phyloP scores from a whole-genome alignment of 768 basidiomycete species.

The Zangia roseola region DNA sequence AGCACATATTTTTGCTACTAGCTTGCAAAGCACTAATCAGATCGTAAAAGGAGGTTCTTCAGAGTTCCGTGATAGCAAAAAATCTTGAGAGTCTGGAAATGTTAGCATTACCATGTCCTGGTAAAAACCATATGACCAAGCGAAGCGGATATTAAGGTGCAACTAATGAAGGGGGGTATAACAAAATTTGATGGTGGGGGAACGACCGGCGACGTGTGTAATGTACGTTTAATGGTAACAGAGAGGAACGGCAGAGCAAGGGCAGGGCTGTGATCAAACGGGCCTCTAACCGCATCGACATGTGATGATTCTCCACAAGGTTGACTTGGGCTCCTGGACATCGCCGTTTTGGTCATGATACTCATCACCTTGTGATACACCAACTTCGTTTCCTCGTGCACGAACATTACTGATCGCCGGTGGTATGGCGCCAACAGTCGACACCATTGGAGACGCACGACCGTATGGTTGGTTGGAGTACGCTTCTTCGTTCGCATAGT shows the following conservation, averaged over 20 bases:
- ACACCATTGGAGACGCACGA: conserved; percentile 81
- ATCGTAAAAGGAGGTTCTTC: conserved; percentile 24
- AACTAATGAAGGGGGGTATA: conserved; percentile 35
- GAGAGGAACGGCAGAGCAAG: conserved; percentile 16
- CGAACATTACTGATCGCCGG: conserved; percentile 73
- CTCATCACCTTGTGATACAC: conserved; percentile 59
- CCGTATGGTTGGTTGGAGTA: conserved; percentile 66
- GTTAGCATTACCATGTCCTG: conserved; percentile 29
- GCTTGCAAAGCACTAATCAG: conserved; percentile 32
- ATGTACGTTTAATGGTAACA: conserved; percentile 28
- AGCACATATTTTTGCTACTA: conserved; percentile 22
- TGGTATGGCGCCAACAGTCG: conserved; percentile 62
- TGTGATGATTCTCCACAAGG: conserved; percentile 67
- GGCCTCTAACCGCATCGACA: conserved; percentile 66
- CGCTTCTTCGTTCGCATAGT: conserved; percentile 59
- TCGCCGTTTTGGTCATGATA: conserved; percentile 58
- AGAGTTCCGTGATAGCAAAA: conserved; percentile 27
- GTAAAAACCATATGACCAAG: conserved; percentile 33
- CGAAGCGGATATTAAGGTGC: conserved; percentile 37
- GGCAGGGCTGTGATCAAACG: conserved; percentile 13
- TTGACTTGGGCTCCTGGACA: conserved; percentile 50
- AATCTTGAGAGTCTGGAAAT: conserved; percentile 19
- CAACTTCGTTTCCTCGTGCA: conserved; percentile 66
- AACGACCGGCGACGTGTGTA: conserved; percentile 34
- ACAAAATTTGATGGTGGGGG: conserved; percentile 36